A percentile compares a stretch with the other conserved stretches of the same genome.
phyloP scores from a whole-genome alignment of 352 stramenopile genomes.

The Globisporangium yorkense region DNA sequence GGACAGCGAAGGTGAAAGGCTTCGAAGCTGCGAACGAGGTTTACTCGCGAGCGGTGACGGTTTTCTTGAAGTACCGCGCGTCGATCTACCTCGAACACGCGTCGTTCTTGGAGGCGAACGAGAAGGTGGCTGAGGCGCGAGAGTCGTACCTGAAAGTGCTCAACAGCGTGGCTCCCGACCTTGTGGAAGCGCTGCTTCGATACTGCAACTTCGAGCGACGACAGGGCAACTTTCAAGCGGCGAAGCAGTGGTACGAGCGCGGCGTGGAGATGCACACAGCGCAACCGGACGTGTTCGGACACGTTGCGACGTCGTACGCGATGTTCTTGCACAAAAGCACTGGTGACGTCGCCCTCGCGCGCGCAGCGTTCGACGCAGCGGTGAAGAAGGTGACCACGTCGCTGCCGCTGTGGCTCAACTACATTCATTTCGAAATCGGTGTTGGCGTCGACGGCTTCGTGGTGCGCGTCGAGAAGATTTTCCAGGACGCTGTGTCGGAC shows the following conservation, averaged over 20 bases:
- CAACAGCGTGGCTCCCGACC: constrained; percentile 40
- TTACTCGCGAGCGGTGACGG: constrained; percentile 49
- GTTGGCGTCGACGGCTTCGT: constrained; percentile 25
- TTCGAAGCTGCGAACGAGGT: constrained; percentile 63
- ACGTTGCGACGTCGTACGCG: constrained; percentile 52
- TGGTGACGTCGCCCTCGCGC: constrained; percentile 30
- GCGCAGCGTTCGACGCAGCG: constrained; percentile 36
- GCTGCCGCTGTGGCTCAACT: constrained; percentile 60
- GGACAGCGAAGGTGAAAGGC: constrained; percentile 44
- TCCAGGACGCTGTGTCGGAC: constrained; percentile 41
- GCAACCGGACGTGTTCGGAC: constrained; percentile 38
- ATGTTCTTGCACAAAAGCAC: constrained; percentile 48
- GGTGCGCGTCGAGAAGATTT: constrained; percentile 34
- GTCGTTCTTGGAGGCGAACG: constrained; percentile 54
- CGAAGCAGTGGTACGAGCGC: constrained; percentile 47
- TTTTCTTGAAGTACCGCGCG: constrained; percentile 71
- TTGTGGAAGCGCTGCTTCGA: constrained; percentile 59
- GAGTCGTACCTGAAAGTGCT: constrained; percentile 55
- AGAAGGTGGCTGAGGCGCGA: constrained; percentile 43
- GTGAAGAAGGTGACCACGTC: constrained; percentile 37
- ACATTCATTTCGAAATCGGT: constrained; percentile 63
- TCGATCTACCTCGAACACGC: constrained; percentile 75
- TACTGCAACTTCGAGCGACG: constrained; percentile 73
- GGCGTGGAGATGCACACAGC: constrained; percentile 34
- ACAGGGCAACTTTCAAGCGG: constrained; percentile 39